phyloP scores from a whole-genome alignment of 2,329 filamentous ascomycete genomes.

The Pyrenophora seminiperda region DNA sequence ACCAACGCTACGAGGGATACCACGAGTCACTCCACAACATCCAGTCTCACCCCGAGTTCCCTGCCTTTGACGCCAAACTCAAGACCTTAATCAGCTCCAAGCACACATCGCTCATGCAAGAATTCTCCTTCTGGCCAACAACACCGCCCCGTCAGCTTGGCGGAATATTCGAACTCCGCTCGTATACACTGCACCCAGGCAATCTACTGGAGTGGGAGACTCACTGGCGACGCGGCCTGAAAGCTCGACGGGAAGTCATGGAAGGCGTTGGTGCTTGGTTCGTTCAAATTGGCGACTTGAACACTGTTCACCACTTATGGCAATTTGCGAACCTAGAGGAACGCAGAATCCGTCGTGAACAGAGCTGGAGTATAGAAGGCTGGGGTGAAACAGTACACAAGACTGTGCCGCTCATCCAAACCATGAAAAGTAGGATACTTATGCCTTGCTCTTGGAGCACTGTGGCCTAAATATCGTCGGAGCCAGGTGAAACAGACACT shows the following conservation, averaged over 20 bases:
- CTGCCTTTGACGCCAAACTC: slow-evolving; percentile 81
- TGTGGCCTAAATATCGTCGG: slow-evolving; percentile 64
- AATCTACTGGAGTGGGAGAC: slow-evolving; percentile 98
- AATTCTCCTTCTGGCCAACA: slow-evolving; percentile 99
- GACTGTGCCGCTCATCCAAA: slow-evolving; percentile 95
- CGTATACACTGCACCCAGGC: slow-evolving; percentile 93
- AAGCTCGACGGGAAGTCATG: slow-evolving; percentile 94
- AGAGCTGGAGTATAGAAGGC: slow-evolving; percentile 93
- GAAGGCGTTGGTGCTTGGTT: slow-evolving; percentile 99
- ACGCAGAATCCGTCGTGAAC: slow-evolving; percentile 84
- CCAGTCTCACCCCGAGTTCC: slow-evolving; percentile 79
- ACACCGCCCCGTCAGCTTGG: slow-evolving; percentile 87
- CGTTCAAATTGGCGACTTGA: slow-evolving; percentile 95
- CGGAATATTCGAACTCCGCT: slow-evolving; percentile 92
- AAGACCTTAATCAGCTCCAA: slow-evolving; percentile 84
- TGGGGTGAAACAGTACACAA: slow-evolving; percentile 99
- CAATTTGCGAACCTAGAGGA: slow-evolving; percentile 98
- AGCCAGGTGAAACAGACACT: neutral
- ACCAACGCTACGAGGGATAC: slow-evolving; percentile 95
- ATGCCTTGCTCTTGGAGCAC: slow-evolving; percentile 97
- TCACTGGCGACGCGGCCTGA: slow-evolving; percentile 91
- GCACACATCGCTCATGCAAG: slow-evolving; percentile 93
- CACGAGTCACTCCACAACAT: slow-evolving; percentile 89
- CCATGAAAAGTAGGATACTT: slow-evolving; percentile 92
- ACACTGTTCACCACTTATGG: slow-evolving; percentile 98